Base-by-base conservation (phyloP, 257 asterid species). In the Gardenia jasminoides region DNA sequence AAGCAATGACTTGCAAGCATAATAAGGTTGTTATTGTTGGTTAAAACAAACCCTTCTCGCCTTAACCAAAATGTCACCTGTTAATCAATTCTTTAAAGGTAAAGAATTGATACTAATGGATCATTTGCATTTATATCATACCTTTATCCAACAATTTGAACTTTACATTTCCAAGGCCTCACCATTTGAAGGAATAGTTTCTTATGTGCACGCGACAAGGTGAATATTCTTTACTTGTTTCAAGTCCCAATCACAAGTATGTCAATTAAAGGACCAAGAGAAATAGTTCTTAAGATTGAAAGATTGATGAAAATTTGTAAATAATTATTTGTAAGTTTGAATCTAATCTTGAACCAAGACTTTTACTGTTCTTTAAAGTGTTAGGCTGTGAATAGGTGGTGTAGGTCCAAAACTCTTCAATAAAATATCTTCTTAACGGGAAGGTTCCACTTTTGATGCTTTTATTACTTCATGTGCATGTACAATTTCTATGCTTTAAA, bases 151-250 rank as follows among this genome's bases (percentile, higher is more conserved):
- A 62, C 7, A 62, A 26, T 7, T 0, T 36, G 6, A 36, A 11
- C 68, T 26, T 62, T 62, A 26, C 68, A 26, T 26, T 62, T 62
- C 68, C 8, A 62, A 26, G 9, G 7, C 36, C 26, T 62, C 36
- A 62, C 36, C 12, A 22, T 59, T 59, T 59, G 7, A n/a, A 22
- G 13, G 13, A 59, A 15, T 59, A 59, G 12, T 59, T 24, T 59
- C 66, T 24, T 24, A 7, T 24, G 15, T 59, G 66, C 66, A 59
- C 13, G 66, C 31, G 31, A 59, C 31, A 59, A 44, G 48, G 48
- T 36, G 72, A 67, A 67, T 7, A 67, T 67, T 67, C 72, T 67
- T 67, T 36, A 24, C 72, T 67, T 67, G 48, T 36, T 43, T 50
- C 47, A 66, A 59, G 65, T 59, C 30, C 65, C 30, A 59, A 52